Evolutionary conservation across 192 early-diverging fungal genomes (phyloP), one percentile per base, ranked within the genome.

Genomic region (Coemansia pectinata): DNA sequence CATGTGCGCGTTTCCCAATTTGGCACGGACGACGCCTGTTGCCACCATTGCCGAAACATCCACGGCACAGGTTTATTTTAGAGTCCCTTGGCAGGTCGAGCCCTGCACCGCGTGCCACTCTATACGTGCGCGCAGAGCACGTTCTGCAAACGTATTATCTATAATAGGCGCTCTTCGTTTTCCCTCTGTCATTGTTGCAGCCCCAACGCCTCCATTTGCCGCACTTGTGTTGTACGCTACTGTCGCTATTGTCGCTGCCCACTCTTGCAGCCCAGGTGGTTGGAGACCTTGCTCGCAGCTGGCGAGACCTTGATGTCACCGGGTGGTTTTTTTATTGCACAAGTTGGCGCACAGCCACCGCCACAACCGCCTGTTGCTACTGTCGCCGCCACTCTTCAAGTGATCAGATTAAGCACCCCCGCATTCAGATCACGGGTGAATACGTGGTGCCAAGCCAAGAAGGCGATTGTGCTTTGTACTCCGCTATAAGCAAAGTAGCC

Each of bases 201-300:
- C 55, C 55, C 55, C 55, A 58, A 58, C 55, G 55, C 55, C 55
- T 58, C 55, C 27, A 50, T 50, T 33, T 58, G 55, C 55, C 17
- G 29, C 15, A 14, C 29, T 6, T 33, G 17, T 58, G 27, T 34
- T 58, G 31, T 50, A 50, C 47, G 19, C 47, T 50, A 50, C 55
- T 33, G 55, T 8, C 29, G 8, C 31, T 11, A 58, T 58, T 58
- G 55, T 58, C 17, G 55, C 55, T 17, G 6, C 1, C 23, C 55
- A n/a, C 29, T 58, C 29, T 58, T 58, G 1, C 15, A 15, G 55
- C 55, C 55, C 52, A 2, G 52, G 27, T 4, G 14, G 52, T 15
- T 55, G 48, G 48, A 25, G 17, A 15, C 38, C 38, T 39, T 39
- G 38, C 38, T 39, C 10, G 38, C 38, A 39, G 38, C 38, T 17